Percentiles rank a stretch among this genome's conserved stretches.
Conservation (phyloP, 2,329 filamentous ascomycete species). For the Arachnomyces sp. region DNA sequence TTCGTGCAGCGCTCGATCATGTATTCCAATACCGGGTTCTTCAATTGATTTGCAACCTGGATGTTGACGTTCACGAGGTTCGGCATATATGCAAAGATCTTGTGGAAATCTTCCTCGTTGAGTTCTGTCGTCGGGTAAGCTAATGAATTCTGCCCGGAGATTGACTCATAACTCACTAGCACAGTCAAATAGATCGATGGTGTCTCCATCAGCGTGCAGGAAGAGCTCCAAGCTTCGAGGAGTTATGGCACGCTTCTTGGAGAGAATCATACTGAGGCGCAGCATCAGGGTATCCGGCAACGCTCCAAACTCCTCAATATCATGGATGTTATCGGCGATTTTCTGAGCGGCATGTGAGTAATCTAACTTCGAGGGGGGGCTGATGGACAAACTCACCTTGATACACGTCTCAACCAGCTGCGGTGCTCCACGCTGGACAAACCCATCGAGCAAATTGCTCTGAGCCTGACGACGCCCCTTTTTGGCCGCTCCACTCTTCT, state of each 20-base stretch:
- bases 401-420: constrained; percentile 50
- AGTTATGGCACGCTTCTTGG: constrained; percentile 52
- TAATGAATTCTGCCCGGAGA: background rate
- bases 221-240: constrained; percentile 38
- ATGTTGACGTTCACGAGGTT: constrained; percentile 63
- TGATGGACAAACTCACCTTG: constrained; percentile 37
- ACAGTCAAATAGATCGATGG: constrained; percentile 53
- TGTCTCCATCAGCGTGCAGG: constrained; percentile 45
- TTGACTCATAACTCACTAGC: constrained; percentile 37
- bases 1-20: constrained; percentile 62
- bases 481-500: constrained; percentile 48
- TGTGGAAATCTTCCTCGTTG: constrained; percentile 64
- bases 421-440: constrained; percentile 34
- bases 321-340: constrained; percentile 54
- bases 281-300: constrained; percentile 50
- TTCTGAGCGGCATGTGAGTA: constrained; percentile 32
- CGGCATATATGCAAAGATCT: constrained; percentile 69
- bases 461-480: constrained; percentile 65
- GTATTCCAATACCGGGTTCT: constrained; percentile 74
- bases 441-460: constrained; percentile 76
- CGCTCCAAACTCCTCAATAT: constrained; percentile 58
- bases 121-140: constrained; percentile 47
- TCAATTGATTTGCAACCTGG: constrained; percentile 83
- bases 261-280: constrained; percentile 55
- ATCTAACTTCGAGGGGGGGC: background rate